phyloP scores from a whole-genome alignment of 768 basidiomycete species.

The Fomitopsis serialis region DNA sequence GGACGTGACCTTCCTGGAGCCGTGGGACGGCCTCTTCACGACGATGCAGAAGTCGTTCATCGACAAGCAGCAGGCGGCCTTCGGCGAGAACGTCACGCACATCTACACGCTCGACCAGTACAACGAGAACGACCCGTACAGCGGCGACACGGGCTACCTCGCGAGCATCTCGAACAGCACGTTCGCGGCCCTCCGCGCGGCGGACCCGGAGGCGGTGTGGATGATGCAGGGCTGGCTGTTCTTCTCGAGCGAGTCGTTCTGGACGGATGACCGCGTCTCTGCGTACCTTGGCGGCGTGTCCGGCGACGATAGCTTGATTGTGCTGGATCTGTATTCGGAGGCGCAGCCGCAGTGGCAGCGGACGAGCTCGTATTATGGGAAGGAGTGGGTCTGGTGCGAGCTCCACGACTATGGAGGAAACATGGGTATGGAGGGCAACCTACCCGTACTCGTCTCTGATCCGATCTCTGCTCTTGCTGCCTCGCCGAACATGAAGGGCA shows the following conservation, averaged over 20 bases:
- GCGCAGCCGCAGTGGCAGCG: conserved; percentile 38
- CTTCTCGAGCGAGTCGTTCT: conserved; percentile 30
- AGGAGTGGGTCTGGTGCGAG: conserved; percentile 38
- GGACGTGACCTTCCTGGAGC: conserved; percentile 36
- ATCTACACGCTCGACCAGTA: conserved; percentile 42
- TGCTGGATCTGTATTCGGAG: conserved; percentile 36
- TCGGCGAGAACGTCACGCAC: conserved; percentile 31
- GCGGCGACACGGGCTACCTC: conserved; percentile 28
- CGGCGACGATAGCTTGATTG: conserved; percentile 32
- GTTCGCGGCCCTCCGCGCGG: conserved; percentile 30
- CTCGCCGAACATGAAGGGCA: conserved; percentile 31
- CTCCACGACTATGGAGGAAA: conserved; percentile 35
- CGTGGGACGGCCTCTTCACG: conserved; percentile 32
- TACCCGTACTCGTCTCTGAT: conserved; percentile 27
- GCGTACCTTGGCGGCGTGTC: conserved; percentile 35
- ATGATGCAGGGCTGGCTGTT: conserved; percentile 41
- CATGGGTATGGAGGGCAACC: conserved; percentile 33
- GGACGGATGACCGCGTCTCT: conserved; percentile 34
- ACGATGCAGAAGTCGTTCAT: conserved; percentile 34
- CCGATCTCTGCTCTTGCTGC: conserved; percentile 28
- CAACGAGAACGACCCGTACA: conserved; percentile 37
- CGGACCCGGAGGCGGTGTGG: conserved; percentile 36
- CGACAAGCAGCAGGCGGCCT: conserved; percentile 30
- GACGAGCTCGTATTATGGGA: conserved; percentile 33
- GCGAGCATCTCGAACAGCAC: conserved; percentile 28